Evolutionary conservation across 257 asterid species (phyloP), one percentile per base, ranked within the genome.

Genomic region (Scutellaria galericulata): DNA sequence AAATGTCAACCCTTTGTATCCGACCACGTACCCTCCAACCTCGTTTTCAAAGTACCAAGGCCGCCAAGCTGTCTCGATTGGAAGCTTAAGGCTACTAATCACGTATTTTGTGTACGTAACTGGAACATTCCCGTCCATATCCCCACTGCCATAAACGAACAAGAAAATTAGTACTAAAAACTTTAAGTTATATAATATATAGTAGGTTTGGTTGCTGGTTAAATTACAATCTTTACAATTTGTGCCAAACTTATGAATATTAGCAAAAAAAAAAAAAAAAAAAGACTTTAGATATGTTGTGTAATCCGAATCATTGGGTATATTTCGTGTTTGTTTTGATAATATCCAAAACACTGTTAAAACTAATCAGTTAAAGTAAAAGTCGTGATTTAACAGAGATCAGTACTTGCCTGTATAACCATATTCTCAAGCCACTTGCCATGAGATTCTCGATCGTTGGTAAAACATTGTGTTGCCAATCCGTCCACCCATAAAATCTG

Each of bases 1-100:
- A 77, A 86, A 93, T 22, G 98, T 89, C 51, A 93, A 70, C 44
- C 98, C 98, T 46, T 91, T 71, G 42, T 88, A 91, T 31, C 37
- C 37, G 20, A 85, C 91, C 70, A 87, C 97, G 24, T 96, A 85
- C 15, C 98, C 98, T 12, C 96, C 98, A 7, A 91, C 96, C 96
- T 93, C 83, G 55, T 47, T n/a, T 71, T 65, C 64, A 45, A 71
- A 57, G 64, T 80, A 80, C 84, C 84, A 80, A 6, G 84, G 75
- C 0, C 70, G 73, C 84, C 84, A 80, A 20, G 78, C 8, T 9
- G 69, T 71, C 46, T 74, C 72, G 7, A 67, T 15, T 41, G 76
- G 81, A 9, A 75, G 76, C 72, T 74, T 75, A 2, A 82, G 81
- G 63, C 76, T 75, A 60, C 66, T 78, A 20, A 78, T 78, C 7